Evolutionary conservation across 2,329 filamentous ascomycete genomes (phyloP), one percentile per base, ranked within the genome.

Genomic region (Colletotrichum nymphaeae): DNA sequence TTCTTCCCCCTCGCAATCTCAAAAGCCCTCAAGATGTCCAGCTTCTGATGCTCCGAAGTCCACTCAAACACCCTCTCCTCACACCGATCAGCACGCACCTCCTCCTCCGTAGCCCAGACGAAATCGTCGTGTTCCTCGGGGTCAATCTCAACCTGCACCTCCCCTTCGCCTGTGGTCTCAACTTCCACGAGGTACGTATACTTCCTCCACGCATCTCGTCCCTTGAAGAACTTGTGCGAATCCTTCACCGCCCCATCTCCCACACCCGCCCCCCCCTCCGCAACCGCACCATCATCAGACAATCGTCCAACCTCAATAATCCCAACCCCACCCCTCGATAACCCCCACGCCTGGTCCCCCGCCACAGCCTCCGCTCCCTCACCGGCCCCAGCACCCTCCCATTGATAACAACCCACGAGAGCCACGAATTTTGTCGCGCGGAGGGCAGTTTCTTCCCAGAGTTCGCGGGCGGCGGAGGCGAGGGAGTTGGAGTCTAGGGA

Each of bases 361-460:
- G 58, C 68, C 16, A 62, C 67, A 5, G 46, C 49, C n/a, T 49
- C 7, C 12, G 63, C 69, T 30, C 14, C 22, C 9, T 32, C 76
- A 46, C 70, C 46, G 3, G 59, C 28, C 11, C 71, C 67, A 56
- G 37, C 19, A 4, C 72, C 74, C 16, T 58, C 52, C 74, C 74
- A 75, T n/a, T 72, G 49, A 53, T 75, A 75, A 14, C 49, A 32
- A 3, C 78, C 74, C 8, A 87, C 83, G 52, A 86, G 78, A 19
- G 84, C 82, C 4, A 83, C 76, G 52, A 88, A 79, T 9, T 78
- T 78, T 14, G 77, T 82, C 4, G 86, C 83, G 63, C 80, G 80
- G 19, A 89, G 79, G 0, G 86, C 87, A 0, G 84, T 84, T 75
- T 89, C 88, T 76, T 89, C 88, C 59, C 83, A 82, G 19, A 88